Evolutionary conservation across 192 early-diverging fungal species (phyloP), one percentile per base, ranked within the genome.

Genomic region (Podochytrium sp.): DNA sequence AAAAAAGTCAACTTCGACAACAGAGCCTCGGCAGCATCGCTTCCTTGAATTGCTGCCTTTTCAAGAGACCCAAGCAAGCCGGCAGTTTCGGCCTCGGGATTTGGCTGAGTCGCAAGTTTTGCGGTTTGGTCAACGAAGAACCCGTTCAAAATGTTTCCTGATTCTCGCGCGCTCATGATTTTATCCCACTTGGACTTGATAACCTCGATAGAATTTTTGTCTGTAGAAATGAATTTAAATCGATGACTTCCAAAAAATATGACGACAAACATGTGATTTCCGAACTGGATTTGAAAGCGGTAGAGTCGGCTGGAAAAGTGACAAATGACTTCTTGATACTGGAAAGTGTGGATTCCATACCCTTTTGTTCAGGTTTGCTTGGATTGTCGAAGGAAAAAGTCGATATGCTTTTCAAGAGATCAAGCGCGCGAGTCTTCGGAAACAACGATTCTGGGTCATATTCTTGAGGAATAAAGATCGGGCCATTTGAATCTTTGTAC

Each of bases 161-260:
- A n/a, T 38, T 32, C 18, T 32, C 16, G 29, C 38, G 14, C 30
- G 20, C 33, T 40, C 33, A 39, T 62, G 60, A 62, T 30, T 38
- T 14, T 18, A 16, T 62, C 38, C 60, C 60, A 62, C 37, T 62
- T 62, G 30, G 12, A 20, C 37, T 62, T 62, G 37, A 62, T 62
- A 37, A 16, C 16, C 33, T 62, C 60, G 5, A 56, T 18, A 56
- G n/a, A n/a, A n/a, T n/a, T n/a, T n/a, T n/a, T n/a, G n/a, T n/a
- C n/a, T n/a, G n/a, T n/a, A n/a, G n/a, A n/a, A n/a, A n/a, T n/a
- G n/a, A n/a, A n/a, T n/a, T n/a, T n/a, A n/a, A n/a, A n/a, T n/a
- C n/a, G n/a, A n/a, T n/a, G n/a, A n/a, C n/a, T n/a, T n/a, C n/a
- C n/a, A n/a, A n/a, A n/a, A n/a, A n/a, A n/a, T n/a, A n/a, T n/a